phyloP scores from a whole-genome alignment of 2,329 filamentous ascomycete species.

The Penicillium freii region DNA sequence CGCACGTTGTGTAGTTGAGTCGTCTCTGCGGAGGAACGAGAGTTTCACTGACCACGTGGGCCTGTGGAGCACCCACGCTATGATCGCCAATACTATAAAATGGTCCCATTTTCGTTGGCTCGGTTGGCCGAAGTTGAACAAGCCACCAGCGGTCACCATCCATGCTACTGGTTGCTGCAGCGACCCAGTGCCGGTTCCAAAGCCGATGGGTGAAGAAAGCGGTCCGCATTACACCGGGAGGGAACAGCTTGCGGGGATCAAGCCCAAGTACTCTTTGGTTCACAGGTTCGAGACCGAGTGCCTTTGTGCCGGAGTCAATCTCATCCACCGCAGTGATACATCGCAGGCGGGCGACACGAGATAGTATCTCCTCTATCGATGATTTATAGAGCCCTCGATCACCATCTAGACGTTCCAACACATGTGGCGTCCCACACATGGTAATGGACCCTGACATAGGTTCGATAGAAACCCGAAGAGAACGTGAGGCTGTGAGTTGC shows the following conservation, averaged over 20 bases:
- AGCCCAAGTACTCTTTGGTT: conserved; percentile 37
- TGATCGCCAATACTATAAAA: conserved; percentile 12
- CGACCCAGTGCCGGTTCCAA: conserved; percentile 68
- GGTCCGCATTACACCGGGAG: conserved; percentile 61
- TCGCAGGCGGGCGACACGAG: conserved; percentile 40
- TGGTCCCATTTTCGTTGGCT: conserved; percentile 10
- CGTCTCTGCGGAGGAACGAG: conserved; percentile 23
- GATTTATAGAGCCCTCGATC: conserved; percentile 60
- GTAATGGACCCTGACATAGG: conserved; percentile 74
- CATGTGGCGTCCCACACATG: conserved; percentile 62
- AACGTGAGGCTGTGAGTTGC: conserved; percentile 64
- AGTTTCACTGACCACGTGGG: conserved; percentile 32
- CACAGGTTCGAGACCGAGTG: conserved; percentile 40
- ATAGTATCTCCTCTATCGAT: conserved; percentile 39
- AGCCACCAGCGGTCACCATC: conserved; percentile 79
- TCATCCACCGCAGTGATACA: conserved; percentile 42
- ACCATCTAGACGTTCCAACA: conserved; percentile 59
- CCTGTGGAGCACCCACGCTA: conserved; percentile 23
- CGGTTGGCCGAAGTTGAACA: conserved; percentile 42
- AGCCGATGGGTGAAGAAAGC: conserved; percentile 57
- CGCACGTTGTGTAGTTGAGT: conserved; percentile 31
- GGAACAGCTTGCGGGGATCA: conserved; percentile 60
- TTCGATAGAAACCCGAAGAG: conserved; percentile 66
- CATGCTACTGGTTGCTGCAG: conserved; percentile 68
- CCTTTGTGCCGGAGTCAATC: conserved; percentile 36